Evolutionary conservation across 441 rosid species (phyloP), one percentile per base, ranked within the genome.

Genomic region (Arabidopsis hybrid): DNA sequence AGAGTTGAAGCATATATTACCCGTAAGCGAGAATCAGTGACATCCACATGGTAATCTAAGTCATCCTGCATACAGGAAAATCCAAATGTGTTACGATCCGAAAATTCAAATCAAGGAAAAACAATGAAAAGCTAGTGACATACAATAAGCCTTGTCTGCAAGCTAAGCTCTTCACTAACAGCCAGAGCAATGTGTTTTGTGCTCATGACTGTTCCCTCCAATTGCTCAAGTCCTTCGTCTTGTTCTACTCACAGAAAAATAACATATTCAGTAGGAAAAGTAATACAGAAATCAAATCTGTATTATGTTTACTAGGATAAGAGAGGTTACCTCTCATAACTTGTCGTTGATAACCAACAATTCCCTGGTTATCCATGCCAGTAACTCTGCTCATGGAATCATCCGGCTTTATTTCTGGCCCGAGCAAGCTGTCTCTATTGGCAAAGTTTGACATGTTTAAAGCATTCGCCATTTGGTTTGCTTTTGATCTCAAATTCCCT

Each of bases 111-210:
- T 49, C 26, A 61, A 47, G 34, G 43, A 1, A 55, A 76, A 12
- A 31, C 18, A 61, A 72, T 43, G 21, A 35, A 46, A 49, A 67
- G 6, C 4, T 5, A 13, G 60, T 71, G 59, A 42, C 91, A 79
- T 92, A 95, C 97, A 67, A 95, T 95, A 66, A 95, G 92, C 75
- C 96, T 87, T 36, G 96, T 75, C 78, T 94, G 99, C 77, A 94
- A 88, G 78, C 84, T 82, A 68, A 94, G 99, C 72, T 94, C 99
- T 81, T 94, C 97, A 60, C 89, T 89, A 59, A 94, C 97, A 46
- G 99, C 94, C 81, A 94, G 71, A 34, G 99, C 97, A 74, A 91
- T 92, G 74, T 94, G 99, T 82, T 92, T 94, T 47, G 99, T 88
- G 80, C 99, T 94, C 78, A 77, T 74, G 34, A 89, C 95, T 0